Evolutionary conservation across 192 early-diverging fungal species (phyloP).

Genomic region (Linnemannia elongata): DNA sequence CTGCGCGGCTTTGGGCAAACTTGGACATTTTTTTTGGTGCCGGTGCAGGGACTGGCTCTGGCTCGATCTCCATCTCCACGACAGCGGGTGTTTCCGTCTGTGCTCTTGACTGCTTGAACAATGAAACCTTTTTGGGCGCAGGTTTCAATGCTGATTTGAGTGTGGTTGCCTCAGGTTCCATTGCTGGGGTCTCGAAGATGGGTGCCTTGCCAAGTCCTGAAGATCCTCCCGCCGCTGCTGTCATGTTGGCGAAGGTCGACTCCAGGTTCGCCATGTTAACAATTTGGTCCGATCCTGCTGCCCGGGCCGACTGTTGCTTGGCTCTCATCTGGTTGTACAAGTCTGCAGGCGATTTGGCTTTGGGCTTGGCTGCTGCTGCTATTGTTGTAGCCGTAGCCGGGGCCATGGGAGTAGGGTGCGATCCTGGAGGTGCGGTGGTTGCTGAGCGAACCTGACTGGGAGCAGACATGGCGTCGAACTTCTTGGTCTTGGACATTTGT

Average conservation of each 20-base stretch:
- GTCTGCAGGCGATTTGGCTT: conserved; percentile 49
- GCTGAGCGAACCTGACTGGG: neutral
- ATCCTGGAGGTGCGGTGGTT: neutral
- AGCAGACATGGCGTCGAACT: neutral
- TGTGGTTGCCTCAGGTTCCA: conserved; percentile 41
- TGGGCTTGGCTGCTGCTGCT: neutral
- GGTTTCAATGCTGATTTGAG: conserved; percentile 39
- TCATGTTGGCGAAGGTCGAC: conserved; percentile 30
- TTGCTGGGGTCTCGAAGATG: conserved; percentile 21
- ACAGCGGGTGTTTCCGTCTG: neutral
- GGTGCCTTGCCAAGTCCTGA: conserved; percentile 7
- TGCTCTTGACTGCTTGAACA: conserved; percentile 37
- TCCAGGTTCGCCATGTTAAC: conserved; percentile 42
- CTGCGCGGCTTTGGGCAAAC: conserved; percentile 38
- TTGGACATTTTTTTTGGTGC: conserved; percentile 44
- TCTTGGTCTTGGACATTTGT: conserved; percentile 29
- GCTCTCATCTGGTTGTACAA: conserved; percentile 40
- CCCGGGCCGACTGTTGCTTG: conserved; percentile 33
- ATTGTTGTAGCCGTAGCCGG: neutral
- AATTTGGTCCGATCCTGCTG: conserved; percentile 19
- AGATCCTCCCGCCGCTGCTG: neutral
- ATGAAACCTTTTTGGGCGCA: conserved; percentile 29
- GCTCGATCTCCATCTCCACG: neutral
- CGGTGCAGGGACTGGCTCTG: neutral
- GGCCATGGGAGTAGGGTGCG: neutral